Evolutionary conservation across 2,329 filamentous ascomycete species (phyloP).

Genomic region (Cladophialophora bantiana): DNA sequence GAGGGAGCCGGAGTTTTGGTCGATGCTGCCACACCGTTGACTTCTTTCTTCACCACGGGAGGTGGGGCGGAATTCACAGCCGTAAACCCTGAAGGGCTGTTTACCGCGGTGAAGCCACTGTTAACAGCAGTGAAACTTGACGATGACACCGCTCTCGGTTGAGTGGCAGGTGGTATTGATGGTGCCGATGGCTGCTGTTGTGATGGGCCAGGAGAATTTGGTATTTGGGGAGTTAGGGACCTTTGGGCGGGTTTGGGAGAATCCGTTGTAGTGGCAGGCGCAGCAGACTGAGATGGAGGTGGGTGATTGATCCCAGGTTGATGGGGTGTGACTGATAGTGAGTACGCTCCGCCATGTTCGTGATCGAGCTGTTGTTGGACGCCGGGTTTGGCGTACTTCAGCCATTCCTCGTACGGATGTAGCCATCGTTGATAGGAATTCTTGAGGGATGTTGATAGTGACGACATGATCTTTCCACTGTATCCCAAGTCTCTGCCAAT

Average conservation of each 20-base stretch:
- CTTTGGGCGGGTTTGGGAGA: constrained; percentile 57
- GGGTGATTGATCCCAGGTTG: constrained; percentile 73
- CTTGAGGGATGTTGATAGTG: constrained; percentile 93
- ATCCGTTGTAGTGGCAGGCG: constrained; percentile 53
- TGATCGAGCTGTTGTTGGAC: constrained; percentile 95
- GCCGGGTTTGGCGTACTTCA: constrained; percentile 87
- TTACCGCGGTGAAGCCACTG: constrained; percentile 66
- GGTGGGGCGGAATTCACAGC: constrained; percentile 50
- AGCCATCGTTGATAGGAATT: constrained; percentile 98
- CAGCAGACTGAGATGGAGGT: constrained; percentile 54
- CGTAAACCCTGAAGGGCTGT: constrained; percentile 57
- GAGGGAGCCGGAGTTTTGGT: constrained; percentile 60
- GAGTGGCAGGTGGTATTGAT: constrained; percentile 46
- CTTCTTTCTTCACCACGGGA: constrained; percentile 57
- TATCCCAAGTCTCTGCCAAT: constrained; percentile 96
- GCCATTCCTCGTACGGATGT: constrained; percentile 93
- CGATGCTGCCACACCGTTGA: constrained; percentile 63
- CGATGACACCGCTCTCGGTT: constrained; percentile 48
- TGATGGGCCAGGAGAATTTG: constrained; percentile 19
- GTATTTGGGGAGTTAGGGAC: constrained; percentile 22
- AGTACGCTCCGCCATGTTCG: constrained; percentile 90
- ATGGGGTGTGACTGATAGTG: constrained; percentile 69
- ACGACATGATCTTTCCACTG: constrained; percentile 99
- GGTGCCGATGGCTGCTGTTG: constrained; percentile 46
- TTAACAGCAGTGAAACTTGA: constrained; percentile 78